These are phyloP conservation scores for Aeschynomene evenia DNA, from an alignment of 306 rosid species.

Conservation along the genomic window DNA sequence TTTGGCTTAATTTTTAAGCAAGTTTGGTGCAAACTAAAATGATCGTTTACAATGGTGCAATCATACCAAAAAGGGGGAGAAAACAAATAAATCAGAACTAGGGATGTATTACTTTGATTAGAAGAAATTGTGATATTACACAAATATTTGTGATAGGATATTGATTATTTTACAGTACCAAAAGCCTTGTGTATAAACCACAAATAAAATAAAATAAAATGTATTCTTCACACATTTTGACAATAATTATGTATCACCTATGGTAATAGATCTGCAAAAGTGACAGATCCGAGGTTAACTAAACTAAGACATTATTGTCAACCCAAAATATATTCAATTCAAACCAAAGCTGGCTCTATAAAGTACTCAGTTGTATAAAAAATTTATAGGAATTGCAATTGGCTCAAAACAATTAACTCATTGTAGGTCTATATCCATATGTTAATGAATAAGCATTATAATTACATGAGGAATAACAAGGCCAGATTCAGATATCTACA, in stretches of 20 bases:
- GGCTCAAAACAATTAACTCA: constrained; percentile 6
- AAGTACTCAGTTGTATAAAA: no score
- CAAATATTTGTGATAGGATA: no score
- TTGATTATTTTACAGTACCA: not conserved
- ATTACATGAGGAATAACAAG: not conserved
- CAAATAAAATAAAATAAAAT: no score
- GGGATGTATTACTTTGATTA: not conserved
- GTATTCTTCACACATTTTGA: not conserved
- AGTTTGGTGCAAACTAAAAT: not conserved
- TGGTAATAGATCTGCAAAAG: not conserved
- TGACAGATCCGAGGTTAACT: not conserved
- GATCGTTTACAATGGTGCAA: not conserved
- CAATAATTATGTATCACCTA: not conserved
- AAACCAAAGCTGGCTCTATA: no score
- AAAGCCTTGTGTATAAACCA: not conserved
- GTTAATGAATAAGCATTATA: not conserved
- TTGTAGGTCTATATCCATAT: not conserved
- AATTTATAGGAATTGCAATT: constrained; percentile 6
- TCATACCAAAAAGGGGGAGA: not conserved
- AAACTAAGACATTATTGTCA: not conserved
- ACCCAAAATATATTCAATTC: no score
- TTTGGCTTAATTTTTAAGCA: constrained; percentile 9
- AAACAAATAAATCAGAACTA: not conserved
- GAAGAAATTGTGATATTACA: not conserved
- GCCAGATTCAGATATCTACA: constrained; percentile 25